Evolutionary conservation across 805 yeast genomes (phyloP), one percentile per base, ranked within the genome.

Genomic region (Alloascoidea africana): DNA sequence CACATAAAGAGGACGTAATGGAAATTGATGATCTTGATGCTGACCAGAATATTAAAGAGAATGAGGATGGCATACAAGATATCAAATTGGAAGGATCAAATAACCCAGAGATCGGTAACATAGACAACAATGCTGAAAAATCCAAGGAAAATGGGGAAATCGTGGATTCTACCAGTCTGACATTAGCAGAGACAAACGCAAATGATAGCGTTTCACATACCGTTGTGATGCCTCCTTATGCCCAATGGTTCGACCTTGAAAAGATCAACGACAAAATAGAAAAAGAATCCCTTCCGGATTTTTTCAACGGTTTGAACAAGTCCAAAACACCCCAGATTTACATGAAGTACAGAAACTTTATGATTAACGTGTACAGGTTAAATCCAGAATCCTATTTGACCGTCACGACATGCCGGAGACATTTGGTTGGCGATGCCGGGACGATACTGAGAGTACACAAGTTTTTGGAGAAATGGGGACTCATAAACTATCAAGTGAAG

Each of bases 321-420:
- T 82, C 81, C 43, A 87, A 87, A 52, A 81, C 94, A 1, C 89
- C 94, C 6, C 71, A 75, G 46, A 74, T 84, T 27, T 87, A 86
- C 53, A 70, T 70, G 42, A 79, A 76, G 54, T 83, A 85, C 51
- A 71, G 96, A 51, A 84, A 86, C 52, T 87, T 87, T 54, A 79
- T 87, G 81, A 64, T 87, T 33, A 84, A 86, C 57, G 73, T 94
- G 6, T 87, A 85, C 54, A 63, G 96, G 44, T 59, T 87, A 45
- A 84, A 87, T 46, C 96, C 96, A 16, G 79, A 79, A 48, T 96
- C 87, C 54, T 86, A 83, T 50, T 62, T 87, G 33, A 82, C 96
- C 0, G 76, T 84, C 41, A 87, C 96, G 0, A 91, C 96, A 0
- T 81, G 86, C 39, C 75, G 97, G 53, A 74, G 96, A 48, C 84